Evolutionary conservation across 768 basidiomycete species (phyloP).

Genomic region (Hebeloma cylindrosporum): DNA sequence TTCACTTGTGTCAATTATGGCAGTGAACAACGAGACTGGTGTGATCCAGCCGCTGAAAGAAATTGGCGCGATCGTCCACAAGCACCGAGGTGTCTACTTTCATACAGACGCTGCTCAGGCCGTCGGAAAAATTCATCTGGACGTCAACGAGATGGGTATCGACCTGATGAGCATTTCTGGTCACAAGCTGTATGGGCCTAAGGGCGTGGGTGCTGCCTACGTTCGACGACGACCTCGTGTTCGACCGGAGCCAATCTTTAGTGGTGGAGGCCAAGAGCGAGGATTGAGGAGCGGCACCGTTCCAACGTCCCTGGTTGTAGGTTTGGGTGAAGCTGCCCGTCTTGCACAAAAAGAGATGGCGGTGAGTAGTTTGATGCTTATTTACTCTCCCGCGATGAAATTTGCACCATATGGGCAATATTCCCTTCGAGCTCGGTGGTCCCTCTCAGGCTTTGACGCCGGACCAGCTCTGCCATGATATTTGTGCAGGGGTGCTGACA

Average conservation of each 20-base stretch:
- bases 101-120: constrained; percentile 99
- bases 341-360: constrained; percentile 91
- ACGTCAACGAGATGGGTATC: constrained; percentile 94
- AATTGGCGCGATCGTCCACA: constrained; percentile 83
- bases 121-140: constrained; percentile 83
- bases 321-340: constrained; percentile 92
- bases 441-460: constrained; percentile 12
- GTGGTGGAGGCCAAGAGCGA: constrained; percentile 96
- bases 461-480: constrained; percentile 57
- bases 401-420: constrained; percentile 35
- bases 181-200: constrained; percentile 98
- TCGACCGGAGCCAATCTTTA: constrained; percentile 90
- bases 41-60: constrained; percentile 97
- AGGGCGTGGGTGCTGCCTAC: constrained; percentile 93
- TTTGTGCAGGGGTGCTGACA: constrained; percentile 95
- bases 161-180: constrained; percentile 96
- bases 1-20: constrained; percentile 95
- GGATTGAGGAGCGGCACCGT: constrained; percentile 95
- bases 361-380: constrained; percentile 53
- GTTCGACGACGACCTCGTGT: constrained; percentile 92
- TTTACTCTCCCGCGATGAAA: constrained; percentile 42
- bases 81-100: constrained; percentile 89
- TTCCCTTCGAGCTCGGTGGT: constrained; percentile 47
- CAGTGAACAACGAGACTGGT: constrained; percentile 99
- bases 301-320: constrained; percentile 83